Base-by-base conservation (phyloP, 2,329 filamentous ascomycete species). In the Epichloe sibirici region DNA sequence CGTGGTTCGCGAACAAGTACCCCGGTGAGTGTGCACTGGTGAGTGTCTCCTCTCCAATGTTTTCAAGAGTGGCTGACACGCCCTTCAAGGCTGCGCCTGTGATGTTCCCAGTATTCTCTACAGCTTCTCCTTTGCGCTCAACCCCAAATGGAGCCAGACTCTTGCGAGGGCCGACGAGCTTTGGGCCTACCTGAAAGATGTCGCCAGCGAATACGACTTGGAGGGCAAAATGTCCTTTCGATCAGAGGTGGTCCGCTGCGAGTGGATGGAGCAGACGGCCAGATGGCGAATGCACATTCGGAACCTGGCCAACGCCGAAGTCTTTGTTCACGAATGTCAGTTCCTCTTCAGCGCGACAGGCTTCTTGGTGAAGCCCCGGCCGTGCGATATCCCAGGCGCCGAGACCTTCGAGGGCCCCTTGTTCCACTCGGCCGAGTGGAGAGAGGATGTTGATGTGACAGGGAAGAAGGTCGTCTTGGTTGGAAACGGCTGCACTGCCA, bases 1-100 rank as follows among this genome's bases (percentile, higher is more conserved):
- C 81, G 1, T 86, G 82, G 82, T 74, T 73, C 64, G 74, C 74
- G 45, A 85, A 84, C 61, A 69, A 72, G 35, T 85, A 85, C 63
- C 81, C 78, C 9, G 76, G 76, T 63, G 66, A 7, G 53, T 34
- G 21, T 9, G 4, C 37, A 4, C 37, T 3, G 11, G 9, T 38
- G 37, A 11, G 4, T 17, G 17, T 17, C 17, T 17, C 17, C 4
- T 44, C 11, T 13, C 9, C 21, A 3, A 2, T 13, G 9, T 3
- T 7, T 4, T 31, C 13, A 17, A 17, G 25, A 31, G 44, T 47
- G 31, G 49, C 23, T 48, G 15, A 17, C 8, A 12, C 40, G 23
- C n/a, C 13, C 35, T 4, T n/a, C 12, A 25, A 65, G 63, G 64
- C 5, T 65, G 62, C 51, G 77, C 78, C 6, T 82, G 78, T 58